phyloP scores from a whole-genome alignment of 768 basidiomycete species.

The Boletus rufocinnamomeus region DNA sequence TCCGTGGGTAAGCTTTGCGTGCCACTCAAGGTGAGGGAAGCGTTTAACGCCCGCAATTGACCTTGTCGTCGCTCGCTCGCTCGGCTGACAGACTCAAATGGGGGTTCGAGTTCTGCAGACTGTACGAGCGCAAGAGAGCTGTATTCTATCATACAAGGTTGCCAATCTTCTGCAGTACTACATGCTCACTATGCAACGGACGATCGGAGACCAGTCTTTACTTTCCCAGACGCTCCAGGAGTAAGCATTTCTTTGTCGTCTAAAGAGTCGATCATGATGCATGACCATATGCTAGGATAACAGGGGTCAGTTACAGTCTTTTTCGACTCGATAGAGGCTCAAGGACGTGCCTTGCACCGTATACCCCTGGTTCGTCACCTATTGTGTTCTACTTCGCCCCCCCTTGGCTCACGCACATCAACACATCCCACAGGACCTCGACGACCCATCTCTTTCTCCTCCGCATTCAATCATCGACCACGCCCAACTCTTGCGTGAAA shows the following conservation, averaged over 20 bases:
- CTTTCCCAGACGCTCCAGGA: conserved; percentile 78
- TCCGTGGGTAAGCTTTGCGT: too few relatives aligned
- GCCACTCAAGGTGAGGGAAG: too few relatives aligned
- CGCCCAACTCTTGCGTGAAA: conserved; percentile 79
- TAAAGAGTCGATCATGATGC: background rate
- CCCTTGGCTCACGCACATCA: background rate
- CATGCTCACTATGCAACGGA: conserved; percentile 86
- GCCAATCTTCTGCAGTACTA: conserved; percentile 97
- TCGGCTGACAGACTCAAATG: background rate
- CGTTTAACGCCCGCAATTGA: background rate
- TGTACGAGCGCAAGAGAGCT: conserved; percentile 89
- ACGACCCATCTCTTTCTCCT: conserved; percentile 71
- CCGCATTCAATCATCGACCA: conserved; percentile 82
- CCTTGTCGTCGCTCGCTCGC: background rate
- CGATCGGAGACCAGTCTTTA: conserved; percentile 82
- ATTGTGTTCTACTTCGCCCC: background rate
- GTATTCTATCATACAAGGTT: conserved; percentile 89
- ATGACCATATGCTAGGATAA: conserved; percentile 54
- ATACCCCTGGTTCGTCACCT: conserved; percentile 50
- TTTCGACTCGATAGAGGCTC: conserved; percentile 83
- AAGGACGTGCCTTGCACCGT: conserved; percentile 65
- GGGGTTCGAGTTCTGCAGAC: conserved; percentile 93
- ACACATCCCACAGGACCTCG: conserved; percentile 48
- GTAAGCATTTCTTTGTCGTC: conserved; percentile 43
- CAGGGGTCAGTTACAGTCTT: conserved; percentile 82